Conservation (phyloP, 306 rosid genomes). For the Albizia julibrissin region DNA sequence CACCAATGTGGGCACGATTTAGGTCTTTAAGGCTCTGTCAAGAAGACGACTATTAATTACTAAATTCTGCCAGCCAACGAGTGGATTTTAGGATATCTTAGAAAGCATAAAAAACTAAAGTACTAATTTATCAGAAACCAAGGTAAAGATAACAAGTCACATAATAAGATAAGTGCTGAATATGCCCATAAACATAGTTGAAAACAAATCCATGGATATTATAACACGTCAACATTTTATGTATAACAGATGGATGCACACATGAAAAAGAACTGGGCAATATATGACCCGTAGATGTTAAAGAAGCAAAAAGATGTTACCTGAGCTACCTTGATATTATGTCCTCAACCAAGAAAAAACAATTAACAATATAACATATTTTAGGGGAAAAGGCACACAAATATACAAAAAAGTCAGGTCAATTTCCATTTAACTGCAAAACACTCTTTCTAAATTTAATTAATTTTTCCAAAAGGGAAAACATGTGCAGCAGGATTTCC, state of each 20-base stretch:
- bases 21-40: slow-evolving; percentile 67
- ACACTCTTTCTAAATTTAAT: background rate
- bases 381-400: background rate
- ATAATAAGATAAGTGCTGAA: slow-evolving; percentile 18
- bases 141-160: slow-evolving; percentile 8
- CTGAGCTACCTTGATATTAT: background rate
- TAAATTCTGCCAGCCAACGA: background rate
- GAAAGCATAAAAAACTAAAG: slow-evolving; percentile 16
- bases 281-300: slow-evolving; percentile 2
- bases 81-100: slow-evolving; percentile 7
- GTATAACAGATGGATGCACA: background rate
- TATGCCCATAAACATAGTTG: slow-evolving; percentile 1
- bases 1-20: slow-evolving; percentile 50
- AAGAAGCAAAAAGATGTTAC: background rate
- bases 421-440: background rate
- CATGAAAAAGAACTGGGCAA: background rate
- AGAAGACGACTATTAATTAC: background rate
- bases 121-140: background rate
- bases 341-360: slow-evolving; percentile 5
- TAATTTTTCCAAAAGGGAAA: background rate
- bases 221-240: background rate
- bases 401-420: background rate
- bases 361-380: slow-evolving; percentile 4
- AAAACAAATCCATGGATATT: background rate
- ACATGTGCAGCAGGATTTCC: background rate